These are phyloP conservation scores for Blakeslea trispora DNA, from an alignment of 371 early-diverging fungal genomes.

Conservation along the genomic window DNA sequence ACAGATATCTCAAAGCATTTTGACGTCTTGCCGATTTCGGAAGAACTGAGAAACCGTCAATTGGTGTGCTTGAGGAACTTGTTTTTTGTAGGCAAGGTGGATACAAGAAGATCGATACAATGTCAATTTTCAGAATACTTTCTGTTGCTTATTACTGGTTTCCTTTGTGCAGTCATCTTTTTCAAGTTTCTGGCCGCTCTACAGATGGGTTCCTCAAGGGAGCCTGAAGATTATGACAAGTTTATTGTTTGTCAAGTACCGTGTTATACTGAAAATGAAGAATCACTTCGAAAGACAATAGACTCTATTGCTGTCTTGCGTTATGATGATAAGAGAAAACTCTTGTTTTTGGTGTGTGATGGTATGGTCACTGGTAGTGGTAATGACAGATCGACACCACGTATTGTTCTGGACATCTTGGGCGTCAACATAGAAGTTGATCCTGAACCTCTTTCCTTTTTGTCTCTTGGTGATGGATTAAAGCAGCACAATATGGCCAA, in stretches of 20 bases:
- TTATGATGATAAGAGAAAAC: constrained; percentile 92
- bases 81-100: constrained; percentile 85
- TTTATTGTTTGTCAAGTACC: constrained; percentile 90
- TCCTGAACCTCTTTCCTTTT: constrained; percentile 85
- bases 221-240: constrained; percentile 88
- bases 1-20: constrained; percentile 69
- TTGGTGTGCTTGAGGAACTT: constrained; percentile 74
- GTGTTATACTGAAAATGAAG: constrained; percentile 97
- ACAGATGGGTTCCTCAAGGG: constrained; percentile 75
- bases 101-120: constrained; percentile 72
- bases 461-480: constrained; percentile 83
- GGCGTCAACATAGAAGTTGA: constrained; percentile 78
- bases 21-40: constrained; percentile 47
- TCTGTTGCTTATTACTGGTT: constrained; percentile 70
- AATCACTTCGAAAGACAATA: constrained; percentile 90
- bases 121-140: constrained; percentile 89
- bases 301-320: constrained; percentile 84
- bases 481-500: constrained; percentile 92
- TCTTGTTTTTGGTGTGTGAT: constrained; percentile 85
- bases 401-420: constrained; percentile 92
- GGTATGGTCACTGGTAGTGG: constrained; percentile 92
- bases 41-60: constrained; percentile 38
- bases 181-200: constrained; percentile 93
- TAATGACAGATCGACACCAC: constrained; percentile 94
- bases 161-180: constrained; percentile 83